A percentile compares a stretch with the other conserved stretches of the same genome.
These are phyloP conservation scores for Macrocybe gigantea DNA, from an alignment of 768 basidiomycete genomes.

Conservation along the genomic window DNA sequence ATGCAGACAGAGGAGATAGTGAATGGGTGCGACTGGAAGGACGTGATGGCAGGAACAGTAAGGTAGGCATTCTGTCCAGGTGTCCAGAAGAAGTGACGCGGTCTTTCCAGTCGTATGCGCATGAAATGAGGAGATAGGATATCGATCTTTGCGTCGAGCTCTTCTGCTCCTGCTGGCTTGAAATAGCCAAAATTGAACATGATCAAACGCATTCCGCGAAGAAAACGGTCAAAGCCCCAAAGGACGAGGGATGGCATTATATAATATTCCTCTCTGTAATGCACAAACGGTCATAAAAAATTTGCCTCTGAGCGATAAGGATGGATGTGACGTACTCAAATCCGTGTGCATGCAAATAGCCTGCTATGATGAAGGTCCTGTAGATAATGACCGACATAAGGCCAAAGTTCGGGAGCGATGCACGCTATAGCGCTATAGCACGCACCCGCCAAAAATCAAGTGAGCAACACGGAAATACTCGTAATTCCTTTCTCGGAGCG, in stretches of 20 bases:
- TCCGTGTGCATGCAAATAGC: conserved; percentile 32
- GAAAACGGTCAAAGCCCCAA: conserved; percentile 49
- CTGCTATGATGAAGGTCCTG: conserved; percentile 31
- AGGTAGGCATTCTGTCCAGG: conserved; percentile 54
- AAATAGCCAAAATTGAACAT: conserved; percentile 38
- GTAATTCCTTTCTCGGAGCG: conserved; percentile 38
- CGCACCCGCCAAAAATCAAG: conserved; percentile 21
- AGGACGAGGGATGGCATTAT: conserved; percentile 47
- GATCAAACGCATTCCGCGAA: conserved; percentile 41
- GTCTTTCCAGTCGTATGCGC: conserved; percentile 38
- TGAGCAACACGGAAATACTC: conserved; percentile 50
- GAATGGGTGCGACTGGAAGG: conserved; percentile 53
- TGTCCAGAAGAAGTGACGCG: conserved; percentile 34
- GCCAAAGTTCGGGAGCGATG: conserved; percentile 1
- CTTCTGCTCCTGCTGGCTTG: conserved; percentile 15
- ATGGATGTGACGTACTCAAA: no score
- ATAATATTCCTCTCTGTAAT: conserved; percentile 21
- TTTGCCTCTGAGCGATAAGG: not conserved
- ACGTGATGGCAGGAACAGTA: conserved; percentile 39
- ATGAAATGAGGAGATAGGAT: conserved; percentile 40
- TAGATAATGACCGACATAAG: not conserved
- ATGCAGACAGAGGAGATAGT: conserved; percentile 29
- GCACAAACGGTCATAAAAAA: not conserved
- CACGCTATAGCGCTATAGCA: conserved; percentile 21
- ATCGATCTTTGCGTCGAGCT: conserved; percentile 33